Conservation (phyloP, 2,329 filamentous ascomycete genomes). For the Pseudonectria buxi region DNA sequence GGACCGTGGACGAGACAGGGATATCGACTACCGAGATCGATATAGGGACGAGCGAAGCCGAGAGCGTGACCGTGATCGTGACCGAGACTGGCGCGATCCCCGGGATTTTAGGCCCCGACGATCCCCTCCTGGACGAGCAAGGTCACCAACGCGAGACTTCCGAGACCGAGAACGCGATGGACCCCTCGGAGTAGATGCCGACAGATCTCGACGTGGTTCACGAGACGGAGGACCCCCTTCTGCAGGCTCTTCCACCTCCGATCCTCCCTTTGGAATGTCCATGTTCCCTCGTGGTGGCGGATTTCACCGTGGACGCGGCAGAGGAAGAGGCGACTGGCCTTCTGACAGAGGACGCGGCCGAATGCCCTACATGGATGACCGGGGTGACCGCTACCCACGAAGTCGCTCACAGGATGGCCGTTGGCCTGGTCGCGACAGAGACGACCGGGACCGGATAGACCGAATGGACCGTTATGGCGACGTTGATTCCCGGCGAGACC, state of each 20-base stretch:
- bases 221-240: constrained; percentile 64
- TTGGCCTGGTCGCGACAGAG: constrained; percentile 45
- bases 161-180: constrained; percentile 52
- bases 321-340: constrained; percentile 37
- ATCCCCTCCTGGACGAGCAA: constrained; percentile 51
- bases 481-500: constrained; percentile 35
- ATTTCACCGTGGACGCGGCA: constrained; percentile 47
- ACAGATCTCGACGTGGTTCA: constrained; percentile 60
- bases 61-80: constrained; percentile 51
- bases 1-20: constrained; percentile 53
- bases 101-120: constrained; percentile 40
- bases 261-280: constrained; percentile 50
- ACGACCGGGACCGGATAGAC: constrained; percentile 45
- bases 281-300: constrained; percentile 50
- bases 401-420: constrained; percentile 61
- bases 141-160: constrained; percentile 63
- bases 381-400: constrained; percentile 54
- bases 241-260: constrained; percentile 63
- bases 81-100: constrained; percentile 40
- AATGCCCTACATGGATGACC: constrained; percentile 51
- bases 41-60: constrained; percentile 55
- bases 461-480: constrained; percentile 37
- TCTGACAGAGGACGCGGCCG: constrained; percentile 47
- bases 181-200: constrained; percentile 58
- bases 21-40: constrained; percentile 51